Evolutionary conservation across 73 alveolate species (phyloP).

Genomic region (Paramecium tetraurelia): DNA sequence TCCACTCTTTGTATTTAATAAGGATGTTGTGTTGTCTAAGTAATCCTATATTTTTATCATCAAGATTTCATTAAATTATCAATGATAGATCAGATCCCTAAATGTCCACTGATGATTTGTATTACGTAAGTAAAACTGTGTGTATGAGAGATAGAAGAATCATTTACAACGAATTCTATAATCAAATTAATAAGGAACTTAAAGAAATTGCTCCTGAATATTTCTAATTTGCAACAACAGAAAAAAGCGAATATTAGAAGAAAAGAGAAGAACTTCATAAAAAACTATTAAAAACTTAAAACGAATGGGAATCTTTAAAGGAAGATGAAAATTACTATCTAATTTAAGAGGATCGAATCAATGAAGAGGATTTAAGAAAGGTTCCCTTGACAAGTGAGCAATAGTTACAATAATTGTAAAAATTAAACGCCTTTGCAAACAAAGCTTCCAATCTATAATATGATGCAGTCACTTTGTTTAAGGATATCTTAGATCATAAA

Average conservation of each 20-base stretch:
- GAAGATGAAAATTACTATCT: conserved; percentile 21
- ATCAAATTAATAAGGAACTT: not conserved
- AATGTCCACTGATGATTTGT: not conserved
- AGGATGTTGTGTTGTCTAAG: not conserved
- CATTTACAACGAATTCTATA: conserved; percentile 25
- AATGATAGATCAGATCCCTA: not conserved
- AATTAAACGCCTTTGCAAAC: not conserved
- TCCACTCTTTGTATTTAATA: not conserved
- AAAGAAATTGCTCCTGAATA: conserved; percentile 41
- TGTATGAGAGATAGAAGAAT: not conserved
- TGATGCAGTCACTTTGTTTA: not conserved
- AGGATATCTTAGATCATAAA: not conserved
- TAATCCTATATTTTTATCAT: not conserved
- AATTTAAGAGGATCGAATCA: not conserved
- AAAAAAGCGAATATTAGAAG: not conserved
- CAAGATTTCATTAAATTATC: not conserved
- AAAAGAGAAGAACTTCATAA: conserved; percentile 39
- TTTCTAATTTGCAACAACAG: not conserved
- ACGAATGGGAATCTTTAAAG: conserved; percentile 28
- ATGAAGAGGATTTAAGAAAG: conserved; percentile 16
- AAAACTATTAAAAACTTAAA: not conserved
- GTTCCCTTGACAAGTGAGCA: conserved; percentile 17
- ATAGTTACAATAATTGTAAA: not conserved
- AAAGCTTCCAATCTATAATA: conserved; percentile 30
- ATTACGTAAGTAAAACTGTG: not conserved